Percentiles rank a stretch among this genome's conserved stretches.
Conservation (phyloP, 2,329 filamentous ascomycete species). For the Pezicula carpinea region DNA sequence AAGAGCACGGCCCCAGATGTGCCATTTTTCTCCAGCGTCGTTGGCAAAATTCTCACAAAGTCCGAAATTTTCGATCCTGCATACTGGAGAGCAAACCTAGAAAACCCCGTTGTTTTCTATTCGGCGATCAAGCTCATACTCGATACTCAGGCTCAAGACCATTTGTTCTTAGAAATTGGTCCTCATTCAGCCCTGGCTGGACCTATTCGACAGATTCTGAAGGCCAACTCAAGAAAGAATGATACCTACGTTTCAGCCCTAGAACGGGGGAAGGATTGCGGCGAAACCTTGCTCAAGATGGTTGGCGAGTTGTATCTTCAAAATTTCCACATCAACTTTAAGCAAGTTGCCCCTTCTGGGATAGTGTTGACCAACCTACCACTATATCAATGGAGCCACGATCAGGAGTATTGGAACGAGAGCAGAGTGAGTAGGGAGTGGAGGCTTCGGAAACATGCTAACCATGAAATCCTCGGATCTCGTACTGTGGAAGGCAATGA, state of each 20-base stretch:
- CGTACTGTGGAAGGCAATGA: background rate
- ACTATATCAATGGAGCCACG: background rate
- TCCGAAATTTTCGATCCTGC: conserved; percentile 20
- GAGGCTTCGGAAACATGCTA: background rate
- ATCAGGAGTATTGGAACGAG: background rate
- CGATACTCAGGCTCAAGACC: background rate
- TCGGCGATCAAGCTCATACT: background rate
- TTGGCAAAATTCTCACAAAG: conserved; percentile 7
- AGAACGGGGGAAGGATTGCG: too few species aligned
- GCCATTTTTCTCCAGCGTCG: conserved; percentile 6
- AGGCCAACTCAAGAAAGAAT: background rate
- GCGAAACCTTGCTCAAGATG: too few species aligned
- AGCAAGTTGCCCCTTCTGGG: background rate
- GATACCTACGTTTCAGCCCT: too few species aligned
- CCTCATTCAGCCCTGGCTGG: conserved; percentile 28
- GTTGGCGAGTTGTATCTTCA: too few species aligned
- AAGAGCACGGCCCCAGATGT: background rate
- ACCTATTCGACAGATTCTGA: conserved; percentile 20
- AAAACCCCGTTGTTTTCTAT: conserved; percentile 36
- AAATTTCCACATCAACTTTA: too few species aligned
- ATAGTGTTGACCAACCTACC: background rate
- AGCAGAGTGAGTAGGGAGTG: background rate
- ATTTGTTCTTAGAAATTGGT: conserved; percentile 27
- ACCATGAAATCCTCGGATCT: conserved; percentile 1
- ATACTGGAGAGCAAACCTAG: conserved; percentile 42